These are phyloP conservation scores for Friedmanniomyces endolithicus DNA, from an alignment of 495 filamentous ascomycete species.

Conservation along the genomic window DNA sequence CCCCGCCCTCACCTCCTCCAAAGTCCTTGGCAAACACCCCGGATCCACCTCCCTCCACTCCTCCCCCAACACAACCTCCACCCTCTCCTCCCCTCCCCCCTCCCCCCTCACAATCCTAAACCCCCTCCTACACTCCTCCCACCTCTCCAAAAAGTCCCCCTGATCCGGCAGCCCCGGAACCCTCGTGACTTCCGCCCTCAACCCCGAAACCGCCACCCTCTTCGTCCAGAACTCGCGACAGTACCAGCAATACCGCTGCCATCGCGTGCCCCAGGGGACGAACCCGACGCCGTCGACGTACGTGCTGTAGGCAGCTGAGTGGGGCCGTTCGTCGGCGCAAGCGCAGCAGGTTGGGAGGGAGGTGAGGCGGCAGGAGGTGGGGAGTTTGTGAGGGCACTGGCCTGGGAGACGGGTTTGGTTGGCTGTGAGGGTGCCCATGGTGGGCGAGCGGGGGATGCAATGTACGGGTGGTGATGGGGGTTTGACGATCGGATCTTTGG, in stretches of 20 bases:
- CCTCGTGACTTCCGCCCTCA: slow-evolving; percentile 24
- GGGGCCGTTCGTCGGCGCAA: slow-evolving; percentile 32
- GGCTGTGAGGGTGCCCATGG: slow-evolving; percentile 34
- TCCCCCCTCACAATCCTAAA: slow-evolving; percentile 26
- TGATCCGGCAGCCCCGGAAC: slow-evolving; percentile 34
- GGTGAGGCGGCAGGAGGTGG: slow-evolving; percentile 34
- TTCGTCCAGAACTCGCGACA: slow-evolving; percentile 38
- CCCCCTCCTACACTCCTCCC: slow-evolving; percentile 36
- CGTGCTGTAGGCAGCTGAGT: slow-evolving; percentile 27
- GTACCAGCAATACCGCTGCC: slow-evolving; percentile 38
- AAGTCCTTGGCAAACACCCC: slow-evolving; percentile 30
- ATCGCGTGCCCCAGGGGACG: slow-evolving; percentile 31
- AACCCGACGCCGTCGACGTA: slow-evolving; percentile 37
- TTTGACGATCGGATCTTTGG: too few relatives aligned
- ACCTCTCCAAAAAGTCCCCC: slow-evolving; percentile 29
- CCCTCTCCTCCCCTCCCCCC: slow-evolving; percentile 30
- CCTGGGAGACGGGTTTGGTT: slow-evolving; percentile 25
- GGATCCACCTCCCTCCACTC: slow-evolving; percentile 31
- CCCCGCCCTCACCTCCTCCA: slow-evolving; percentile 28
- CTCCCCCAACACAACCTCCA: slow-evolving; percentile 33
- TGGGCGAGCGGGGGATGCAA: not conserved
- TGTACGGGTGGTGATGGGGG: too few relatives aligned
- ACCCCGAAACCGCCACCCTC: slow-evolving; percentile 24
- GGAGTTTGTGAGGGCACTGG: slow-evolving; percentile 36
- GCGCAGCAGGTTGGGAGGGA: slow-evolving; percentile 34